These are phyloP conservation scores for Pyrenopolyporus hunteri DNA, from an alignment of 495 filamentous ascomycete species.

Conservation along the genomic window DNA sequence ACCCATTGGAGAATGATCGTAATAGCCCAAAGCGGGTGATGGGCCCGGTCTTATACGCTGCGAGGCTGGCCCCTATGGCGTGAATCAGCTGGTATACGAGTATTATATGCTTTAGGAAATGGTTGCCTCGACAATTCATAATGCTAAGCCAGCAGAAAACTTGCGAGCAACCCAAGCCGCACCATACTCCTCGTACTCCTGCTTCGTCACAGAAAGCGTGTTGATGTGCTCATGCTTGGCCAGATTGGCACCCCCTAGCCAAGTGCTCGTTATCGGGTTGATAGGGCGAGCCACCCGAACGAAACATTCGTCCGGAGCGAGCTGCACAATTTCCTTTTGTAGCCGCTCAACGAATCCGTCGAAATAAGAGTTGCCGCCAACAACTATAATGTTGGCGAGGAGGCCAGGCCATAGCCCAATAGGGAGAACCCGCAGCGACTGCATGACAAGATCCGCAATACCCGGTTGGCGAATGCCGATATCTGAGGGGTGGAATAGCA, in stretches of 20 bases:
- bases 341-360: slow-evolving; percentile 83
- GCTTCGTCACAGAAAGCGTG: slow-evolving; percentile 73
- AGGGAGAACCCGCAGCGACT: slow-evolving; percentile 78
- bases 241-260: slow-evolving; percentile 80
- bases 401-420: slow-evolving; percentile 76
- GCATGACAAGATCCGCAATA: slow-evolving; percentile 77
- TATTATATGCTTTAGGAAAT: neutral
- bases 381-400: slow-evolving; percentile 84
- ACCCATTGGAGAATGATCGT: neutral
- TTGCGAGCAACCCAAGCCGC: slow-evolving; percentile 76
- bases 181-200: slow-evolving; percentile 90
- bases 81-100: slow-evolving; percentile 2
- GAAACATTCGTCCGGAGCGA: slow-evolving; percentile 77
- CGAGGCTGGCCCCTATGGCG: neutral
- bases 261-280: slow-evolving; percentile 81
- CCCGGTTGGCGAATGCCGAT: slow-evolving; percentile 88
- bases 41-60: neutral
- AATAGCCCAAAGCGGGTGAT: neutral
- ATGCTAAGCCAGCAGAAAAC: slow-evolving; percentile 57
- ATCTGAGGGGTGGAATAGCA: slow-evolving; percentile 85
- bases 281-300: slow-evolving; percentile 73
- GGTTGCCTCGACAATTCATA: slow-evolving; percentile 43
- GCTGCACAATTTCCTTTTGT: slow-evolving; percentile 74
- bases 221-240: slow-evolving; percentile 70
- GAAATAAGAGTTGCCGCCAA: slow-evolving; percentile 83